phyloP scores from a whole-genome alignment of 2,329 filamentous ascomycete species.

The Hypoxylon sp. region DNA sequence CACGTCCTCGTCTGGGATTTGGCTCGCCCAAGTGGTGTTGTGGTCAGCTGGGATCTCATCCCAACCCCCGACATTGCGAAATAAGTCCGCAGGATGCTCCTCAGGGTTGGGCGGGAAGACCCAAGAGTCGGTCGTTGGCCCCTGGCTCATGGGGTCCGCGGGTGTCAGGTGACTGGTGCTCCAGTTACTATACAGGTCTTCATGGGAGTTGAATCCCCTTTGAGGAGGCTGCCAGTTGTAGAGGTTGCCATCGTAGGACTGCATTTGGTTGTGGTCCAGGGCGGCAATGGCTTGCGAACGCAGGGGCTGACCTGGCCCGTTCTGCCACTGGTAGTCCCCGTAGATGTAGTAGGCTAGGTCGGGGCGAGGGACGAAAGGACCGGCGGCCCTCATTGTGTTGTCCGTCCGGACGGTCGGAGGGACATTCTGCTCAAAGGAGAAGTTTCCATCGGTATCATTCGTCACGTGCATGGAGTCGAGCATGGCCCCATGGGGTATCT shows the following conservation, averaged over 20 bases:
- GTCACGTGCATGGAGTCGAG: constrained; percentile 3
- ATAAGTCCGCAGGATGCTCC: constrained; percentile 18
- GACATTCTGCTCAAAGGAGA: constrained; percentile 1
- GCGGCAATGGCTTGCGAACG: constrained; percentile 42
- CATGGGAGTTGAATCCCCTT: constrained; percentile 16
- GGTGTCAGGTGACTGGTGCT: constrained; percentile 34
- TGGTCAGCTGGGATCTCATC: constrained; percentile 36
- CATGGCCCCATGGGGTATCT: not conserved
- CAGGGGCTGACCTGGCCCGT: constrained; percentile 14
- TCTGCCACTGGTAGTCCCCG: constrained; percentile 14
- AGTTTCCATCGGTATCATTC: not conserved
- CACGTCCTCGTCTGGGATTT: constrained; percentile 42
- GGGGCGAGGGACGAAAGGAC: constrained; percentile 7
- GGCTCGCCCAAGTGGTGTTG: not conserved
- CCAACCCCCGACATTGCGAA: constrained; percentile 29
- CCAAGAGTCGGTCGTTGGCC: constrained; percentile 34
- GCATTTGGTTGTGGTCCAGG: constrained; percentile 27
- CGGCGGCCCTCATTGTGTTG: constrained; percentile 28
- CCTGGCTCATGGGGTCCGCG: constrained; percentile 14
- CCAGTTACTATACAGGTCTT: constrained; percentile 3
- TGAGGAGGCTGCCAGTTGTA: constrained; percentile 32
- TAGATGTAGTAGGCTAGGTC: constrained; percentile 25
- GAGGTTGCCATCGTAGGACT: constrained; percentile 32
- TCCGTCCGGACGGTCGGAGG: constrained; percentile 30
- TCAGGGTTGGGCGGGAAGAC: constrained; percentile 9